A percentile compares a stretch with the other conserved stretches of the same genome.
These are phyloP conservation scores for Rhynchosporium agropyri DNA, from an alignment of 2,329 filamentous ascomycete genomes.

Conservation along the genomic window DNA sequence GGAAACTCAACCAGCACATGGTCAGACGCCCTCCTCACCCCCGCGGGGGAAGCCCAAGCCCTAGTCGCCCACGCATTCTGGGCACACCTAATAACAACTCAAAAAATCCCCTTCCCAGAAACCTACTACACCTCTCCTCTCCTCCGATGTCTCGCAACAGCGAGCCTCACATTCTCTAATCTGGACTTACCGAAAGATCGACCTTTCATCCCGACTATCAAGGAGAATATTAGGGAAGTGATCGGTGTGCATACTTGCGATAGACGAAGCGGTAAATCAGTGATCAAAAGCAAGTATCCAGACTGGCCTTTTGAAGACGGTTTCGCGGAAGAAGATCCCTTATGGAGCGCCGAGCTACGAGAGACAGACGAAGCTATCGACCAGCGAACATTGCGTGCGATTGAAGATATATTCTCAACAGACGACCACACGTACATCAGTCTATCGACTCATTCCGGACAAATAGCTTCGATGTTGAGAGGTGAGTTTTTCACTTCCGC, in stretches of 20 bases:
- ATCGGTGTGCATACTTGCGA: slow-evolving; percentile 73
- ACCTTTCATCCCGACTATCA: slow-evolving; percentile 62
- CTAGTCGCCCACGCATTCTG: slow-evolving; percentile 63
- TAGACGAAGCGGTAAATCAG: slow-evolving; percentile 56
- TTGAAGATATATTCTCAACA: slow-evolving; percentile 59
- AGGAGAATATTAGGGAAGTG: slow-evolving; percentile 67
- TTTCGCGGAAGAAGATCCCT: slow-evolving; percentile 59
- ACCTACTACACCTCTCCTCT: slow-evolving; percentile 68
- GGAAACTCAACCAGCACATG: slow-evolving; percentile 65
- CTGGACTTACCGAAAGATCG: slow-evolving; percentile 53
- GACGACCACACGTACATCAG: slow-evolving; percentile 60
- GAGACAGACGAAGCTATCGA: slow-evolving; percentile 54
- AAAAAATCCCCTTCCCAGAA: slow-evolving; percentile 62
- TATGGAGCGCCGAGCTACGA: slow-evolving; percentile 50
- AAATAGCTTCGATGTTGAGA: slow-evolving; percentile 55
- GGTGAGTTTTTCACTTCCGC: slow-evolving; percentile 27
- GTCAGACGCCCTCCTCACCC: slow-evolving; percentile 66
- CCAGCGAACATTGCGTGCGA: slow-evolving; percentile 50
- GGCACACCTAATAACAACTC: slow-evolving; percentile 51
- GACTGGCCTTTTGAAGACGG: slow-evolving; percentile 60
- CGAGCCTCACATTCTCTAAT: slow-evolving; percentile 59
- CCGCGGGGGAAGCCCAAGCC: slow-evolving; percentile 59
- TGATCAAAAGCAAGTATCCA: slow-evolving; percentile 56
- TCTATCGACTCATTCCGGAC: slow-evolving; percentile 62
- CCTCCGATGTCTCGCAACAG: slow-evolving; percentile 63